Evolutionary conservation across 2,329 filamentous ascomycete species (phyloP).

Genomic region (Corniculantispora saksenae): DNA sequence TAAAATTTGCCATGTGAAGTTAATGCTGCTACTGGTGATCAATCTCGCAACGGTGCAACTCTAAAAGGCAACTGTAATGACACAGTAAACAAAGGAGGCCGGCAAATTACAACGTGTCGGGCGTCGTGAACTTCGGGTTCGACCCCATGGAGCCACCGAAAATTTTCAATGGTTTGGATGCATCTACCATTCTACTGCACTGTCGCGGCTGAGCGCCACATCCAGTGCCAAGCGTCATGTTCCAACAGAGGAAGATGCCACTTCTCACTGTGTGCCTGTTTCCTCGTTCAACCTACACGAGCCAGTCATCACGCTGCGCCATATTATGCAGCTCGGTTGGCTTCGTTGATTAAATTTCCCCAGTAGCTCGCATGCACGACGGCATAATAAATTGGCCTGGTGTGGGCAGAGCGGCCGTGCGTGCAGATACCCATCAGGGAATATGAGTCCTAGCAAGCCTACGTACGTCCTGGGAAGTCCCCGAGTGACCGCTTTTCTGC

Average conservation of each 20-base stretch:
- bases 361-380: not conserved
- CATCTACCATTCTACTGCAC: not conserved
- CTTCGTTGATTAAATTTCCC: not conserved
- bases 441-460: not conserved
- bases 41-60: not conserved
- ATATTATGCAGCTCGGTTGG: not conserved
- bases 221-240: constrained; percentile 7
- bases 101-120: not conserved
- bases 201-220: constrained; percentile 9
- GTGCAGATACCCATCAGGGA: constrained; percentile 4
- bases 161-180: not conserved
- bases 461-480: not conserved
- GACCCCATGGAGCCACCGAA: not conserved
- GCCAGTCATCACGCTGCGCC: not conserved
- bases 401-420: constrained; percentile 8
- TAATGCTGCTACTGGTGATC: not conserved
- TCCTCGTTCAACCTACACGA: not conserved
- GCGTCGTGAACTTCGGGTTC: not conserved
- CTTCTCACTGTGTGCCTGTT: not conserved
- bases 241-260: constrained; percentile 2
- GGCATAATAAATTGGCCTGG: not conserved
- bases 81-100: not conserved
- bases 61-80: not conserved
- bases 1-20: not conserved
- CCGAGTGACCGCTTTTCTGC: not conserved